These are phyloP conservation scores for Cryptosporidium ubiquitum DNA, from an alignment of 169 alveolate genomes.

Conservation along the genomic window DNA sequence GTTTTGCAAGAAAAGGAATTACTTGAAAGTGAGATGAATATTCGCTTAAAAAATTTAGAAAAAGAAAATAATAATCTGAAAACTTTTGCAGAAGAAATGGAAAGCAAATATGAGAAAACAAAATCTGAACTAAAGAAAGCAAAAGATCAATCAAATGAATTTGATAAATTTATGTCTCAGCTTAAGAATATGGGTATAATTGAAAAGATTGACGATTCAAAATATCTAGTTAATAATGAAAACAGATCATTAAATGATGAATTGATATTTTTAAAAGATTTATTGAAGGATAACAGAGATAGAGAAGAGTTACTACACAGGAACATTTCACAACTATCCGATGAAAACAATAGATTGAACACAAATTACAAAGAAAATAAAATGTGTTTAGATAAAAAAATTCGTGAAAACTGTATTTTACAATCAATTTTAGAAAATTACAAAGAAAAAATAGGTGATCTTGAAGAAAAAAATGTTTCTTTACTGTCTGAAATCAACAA, in stretches of 20 bases:
- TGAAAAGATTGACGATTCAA: conserved; percentile 33
- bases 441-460: conserved; percentile 13
- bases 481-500: conserved; percentile 1
- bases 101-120: neutral
- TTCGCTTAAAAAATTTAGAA: neutral
- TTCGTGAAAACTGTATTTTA: conserved; percentile 33
- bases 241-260: conserved; percentile 42
- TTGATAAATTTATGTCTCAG: conserved; percentile 23
- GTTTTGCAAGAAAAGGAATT: neutral
- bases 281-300: conserved; percentile 63
- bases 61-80: conserved; percentile 1
- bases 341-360: conserved; percentile 19
- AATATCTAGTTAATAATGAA: conserved; percentile 5
- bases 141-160: conserved; percentile 23
- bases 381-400: conserved; percentile 1
- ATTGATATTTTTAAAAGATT: conserved; percentile 19
- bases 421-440: conserved; percentile 59
- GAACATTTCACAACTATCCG: conserved; percentile 19
- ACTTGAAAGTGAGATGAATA: conserved; percentile 7
- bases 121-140: conserved; percentile 20
- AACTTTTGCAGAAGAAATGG: neutral
- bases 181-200: conserved; percentile 28
- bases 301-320: conserved; percentile 47
- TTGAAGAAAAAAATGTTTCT: conserved; percentile 38
- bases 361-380: conserved; percentile 6